Base-by-base conservation (phyloP, 2,329 filamentous ascomycete genomes). In the Aureobasidium subglaciale region DNA sequence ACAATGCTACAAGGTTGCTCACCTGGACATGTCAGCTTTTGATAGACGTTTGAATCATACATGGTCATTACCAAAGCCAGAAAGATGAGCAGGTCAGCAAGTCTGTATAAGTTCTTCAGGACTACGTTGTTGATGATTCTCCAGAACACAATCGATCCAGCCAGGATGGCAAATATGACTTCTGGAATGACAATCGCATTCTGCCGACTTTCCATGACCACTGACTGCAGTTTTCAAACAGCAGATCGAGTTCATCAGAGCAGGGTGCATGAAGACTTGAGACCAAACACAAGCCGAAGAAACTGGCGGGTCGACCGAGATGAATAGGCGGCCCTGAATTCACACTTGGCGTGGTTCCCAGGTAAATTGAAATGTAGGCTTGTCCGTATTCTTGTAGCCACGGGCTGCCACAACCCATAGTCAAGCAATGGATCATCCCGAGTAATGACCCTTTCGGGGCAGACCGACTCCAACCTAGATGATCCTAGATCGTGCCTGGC, bases 51-150 rank as follows among this genome's bases (percentile, higher is more conserved):
- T 22, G 16, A 9, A 18, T 11, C 5, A 9, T 27, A 24, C n/a
- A 15, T 22, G 25, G 29, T 16, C 27, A 38, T 20, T 56, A 59
- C 58, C 50, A 57, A 11, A 11, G 58, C 55, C 32, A 55, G 10
- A 2, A 55, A 45, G 10, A 59, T 59, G 41, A 59, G 52, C n/a
- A 29, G 13, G 18, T 59, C 58, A 18, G 55, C 46, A 10, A 59
- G 43, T 15, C 32, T 34, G 13, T 45, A 43, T 29, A 46, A 35
- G 22, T 52, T 46, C 38, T 58, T 59, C 35, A 56, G 16, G 24
- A 50, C 30, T 15, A 48, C 43, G 30, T 48, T 57, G 16, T 55
- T 56, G 24, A 40, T 29, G 10, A 59, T 24, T n/a, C 58, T 45
- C 50, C 55, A 56, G 13, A 55, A 38, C 18, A 59, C 58, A 11